These are phyloP conservation scores for Aspergillus taichungensis DNA, from an alignment of 495 filamentous ascomycete genomes.

Conservation along the genomic window DNA sequence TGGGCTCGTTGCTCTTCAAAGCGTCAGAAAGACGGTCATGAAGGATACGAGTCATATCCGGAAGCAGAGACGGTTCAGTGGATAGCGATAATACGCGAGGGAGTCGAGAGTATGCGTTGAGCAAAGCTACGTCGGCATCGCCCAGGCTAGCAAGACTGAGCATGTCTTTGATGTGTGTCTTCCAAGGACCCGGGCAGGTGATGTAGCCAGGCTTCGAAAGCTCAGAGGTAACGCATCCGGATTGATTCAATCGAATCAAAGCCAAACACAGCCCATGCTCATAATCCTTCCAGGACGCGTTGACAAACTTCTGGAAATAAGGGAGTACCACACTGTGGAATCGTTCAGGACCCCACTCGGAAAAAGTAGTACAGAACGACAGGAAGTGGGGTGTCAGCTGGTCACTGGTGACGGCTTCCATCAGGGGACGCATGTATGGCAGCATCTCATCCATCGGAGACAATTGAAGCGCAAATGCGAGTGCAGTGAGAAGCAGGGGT, in stretches of 20 bases:
- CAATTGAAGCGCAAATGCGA: constrained; percentile 60
- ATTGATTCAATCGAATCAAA: constrained; percentile 56
- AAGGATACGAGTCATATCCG: constrained; percentile 25
- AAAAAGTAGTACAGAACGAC: constrained; percentile 71
- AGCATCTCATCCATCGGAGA: constrained; percentile 77
- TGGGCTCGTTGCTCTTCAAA: constrained; percentile 10
- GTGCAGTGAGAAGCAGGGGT: constrained; percentile 51
- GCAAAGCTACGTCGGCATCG: constrained; percentile 20
- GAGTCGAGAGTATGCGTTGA: constrained; percentile 35
- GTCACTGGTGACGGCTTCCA: constrained; percentile 54
- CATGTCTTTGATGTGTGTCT: constrained; percentile 55
- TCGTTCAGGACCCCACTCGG: constrained; percentile 60
- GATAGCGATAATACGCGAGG: constrained; percentile 29
- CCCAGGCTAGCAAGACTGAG: constrained; percentile 39
- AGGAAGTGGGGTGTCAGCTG: constrained; percentile 61
- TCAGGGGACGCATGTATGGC: constrained; percentile 52
- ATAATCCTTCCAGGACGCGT: constrained; percentile 59
- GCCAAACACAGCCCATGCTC: constrained; percentile 61
- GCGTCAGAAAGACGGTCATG: constrained; percentile 25
- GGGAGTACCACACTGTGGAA: constrained; percentile 71
- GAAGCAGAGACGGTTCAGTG: constrained; percentile 23
- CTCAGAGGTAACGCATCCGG: constrained; percentile 38
- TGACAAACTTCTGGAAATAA: constrained; percentile 76
- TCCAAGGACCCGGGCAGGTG: constrained; percentile 57
- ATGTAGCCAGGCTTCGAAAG: constrained; percentile 46